phyloP scores from a whole-genome alignment of 805 yeast genomes.

The Barnettozyma botsteinii region DNA sequence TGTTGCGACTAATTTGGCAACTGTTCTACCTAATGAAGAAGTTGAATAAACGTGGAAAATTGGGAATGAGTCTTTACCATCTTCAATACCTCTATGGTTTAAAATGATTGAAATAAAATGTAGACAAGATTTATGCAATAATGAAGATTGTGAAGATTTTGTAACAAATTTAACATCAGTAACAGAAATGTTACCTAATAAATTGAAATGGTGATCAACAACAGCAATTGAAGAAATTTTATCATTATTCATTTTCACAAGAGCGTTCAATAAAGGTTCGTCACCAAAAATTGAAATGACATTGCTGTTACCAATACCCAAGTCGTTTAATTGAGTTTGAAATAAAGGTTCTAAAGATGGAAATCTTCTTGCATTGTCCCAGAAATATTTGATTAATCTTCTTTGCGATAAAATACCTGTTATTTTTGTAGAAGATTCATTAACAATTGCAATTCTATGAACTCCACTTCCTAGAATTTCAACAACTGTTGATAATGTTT shows the following conservation, averaged over 20 bases:
- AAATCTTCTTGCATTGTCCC: slow-evolving; percentile 91
- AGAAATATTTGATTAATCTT: slow-evolving; percentile 72
- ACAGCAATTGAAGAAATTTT: slow-evolving; percentile 91
- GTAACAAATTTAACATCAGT: slow-evolving; percentile 90
- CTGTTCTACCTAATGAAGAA: slow-evolving; percentile 77
- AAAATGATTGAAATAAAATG: slow-evolving; percentile 84
- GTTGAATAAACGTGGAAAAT: slow-evolving; percentile 85
- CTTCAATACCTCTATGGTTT: slow-evolving; percentile 82
- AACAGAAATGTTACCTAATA: slow-evolving; percentile 89
- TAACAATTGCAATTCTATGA: slow-evolving; percentile 82
- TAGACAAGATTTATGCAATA: slow-evolving; percentile 75
- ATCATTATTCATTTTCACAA: slow-evolving; percentile 75
- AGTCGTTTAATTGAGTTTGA: slow-evolving; percentile 59
- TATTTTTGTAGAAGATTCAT: slow-evolving; percentile 45
- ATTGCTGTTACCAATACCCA: slow-evolving; percentile 66
- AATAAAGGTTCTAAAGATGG: slow-evolving; percentile 73
- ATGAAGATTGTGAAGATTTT: slow-evolving; percentile 77
- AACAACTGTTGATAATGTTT: slow-evolving; percentile 66
- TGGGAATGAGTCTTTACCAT: slow-evolving; percentile 95
- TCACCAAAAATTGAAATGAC: slow-evolving; percentile 86
- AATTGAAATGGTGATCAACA: slow-evolving; percentile 66
- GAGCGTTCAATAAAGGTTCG: slow-evolving; percentile 79
- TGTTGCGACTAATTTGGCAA: slow-evolving; percentile 94
- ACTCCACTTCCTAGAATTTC: slow-evolving; percentile 93
- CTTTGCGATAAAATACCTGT: slow-evolving; percentile 90